Evolutionary conservation across 164 flowering plant species (phyloP).

Genomic region (Chimonanthus praecox): DNA sequence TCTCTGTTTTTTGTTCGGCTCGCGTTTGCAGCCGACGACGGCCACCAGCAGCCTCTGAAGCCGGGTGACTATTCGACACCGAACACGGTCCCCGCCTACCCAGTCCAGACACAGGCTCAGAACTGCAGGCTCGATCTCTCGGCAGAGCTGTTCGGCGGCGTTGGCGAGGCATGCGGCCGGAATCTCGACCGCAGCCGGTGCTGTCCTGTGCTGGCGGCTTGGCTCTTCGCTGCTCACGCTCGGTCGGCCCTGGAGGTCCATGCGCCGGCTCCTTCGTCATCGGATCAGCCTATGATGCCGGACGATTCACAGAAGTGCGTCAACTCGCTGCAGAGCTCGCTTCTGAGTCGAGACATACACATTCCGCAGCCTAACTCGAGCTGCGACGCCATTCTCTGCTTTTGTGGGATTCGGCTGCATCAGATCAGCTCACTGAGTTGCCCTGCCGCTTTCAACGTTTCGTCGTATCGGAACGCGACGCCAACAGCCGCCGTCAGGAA

Average conservation of each 20-base stretch:
- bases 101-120: conserved; percentile 59
- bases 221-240: conserved; percentile 98
- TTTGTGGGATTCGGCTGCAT: conserved; percentile 95
- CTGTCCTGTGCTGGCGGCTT: conserved; percentile 96
- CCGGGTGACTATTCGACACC: conserved; percentile 43
- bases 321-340: conserved; percentile 67
- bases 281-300: conserved; percentile 82
- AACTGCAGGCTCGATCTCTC: conserved; percentile 87
- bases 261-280: conserved; percentile 37
- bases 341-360: conserved; percentile 51
- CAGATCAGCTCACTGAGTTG: conserved; percentile 82
- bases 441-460: conserved; percentile 81
- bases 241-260: conserved; percentile 61
- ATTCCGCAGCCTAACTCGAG: conserved; percentile 79
- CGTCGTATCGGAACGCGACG: conserved; percentile 48
- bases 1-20: conserved; percentile 11
- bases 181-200: conserved; percentile 94
- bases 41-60: conserved; percentile 41
- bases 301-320: conserved; percentile 98
- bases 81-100: conserved; percentile 81
- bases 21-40: conserved; percentile 36
- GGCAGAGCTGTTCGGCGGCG: conserved; percentile 95
- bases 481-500: conserved; percentile 80
- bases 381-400: conserved; percentile 87
- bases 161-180: conserved; percentile 64